phyloP scores from a whole-genome alignment of 2,329 filamentous ascomycete genomes.

The Penicillium sp. region DNA sequence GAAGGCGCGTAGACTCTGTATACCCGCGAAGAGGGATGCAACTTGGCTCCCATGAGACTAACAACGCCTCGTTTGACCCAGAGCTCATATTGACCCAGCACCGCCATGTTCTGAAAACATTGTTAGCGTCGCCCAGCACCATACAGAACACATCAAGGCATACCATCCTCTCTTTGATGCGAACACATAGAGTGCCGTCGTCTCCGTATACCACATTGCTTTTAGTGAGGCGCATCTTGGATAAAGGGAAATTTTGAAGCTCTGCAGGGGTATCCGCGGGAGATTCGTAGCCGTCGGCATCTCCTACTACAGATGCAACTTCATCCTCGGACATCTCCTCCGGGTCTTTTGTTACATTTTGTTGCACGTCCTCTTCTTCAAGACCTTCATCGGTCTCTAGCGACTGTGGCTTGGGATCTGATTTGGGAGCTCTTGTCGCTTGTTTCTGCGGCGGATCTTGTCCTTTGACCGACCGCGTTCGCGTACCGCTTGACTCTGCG shows the following conservation, averaged over 20 bases:
- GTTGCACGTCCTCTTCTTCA: constrained; percentile 8
- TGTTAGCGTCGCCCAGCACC: constrained; percentile 15
- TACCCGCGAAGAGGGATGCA: constrained; percentile 42
- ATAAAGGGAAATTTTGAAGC: constrained; percentile 37
- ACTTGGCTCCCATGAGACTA: constrained; percentile 54
- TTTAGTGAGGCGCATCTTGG: constrained; percentile 35
- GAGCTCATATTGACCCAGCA: constrained; percentile 53
- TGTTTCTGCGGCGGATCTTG: constrained; percentile 10
- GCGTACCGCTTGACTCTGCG: constrained; percentile 11
- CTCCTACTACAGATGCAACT: constrained; percentile 20
- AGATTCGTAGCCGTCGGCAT: constrained; percentile 31
- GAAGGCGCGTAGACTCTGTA: constrained; percentile 52
- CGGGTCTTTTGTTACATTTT: constrained; percentile 9
- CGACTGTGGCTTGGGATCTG: constrained; percentile 4
- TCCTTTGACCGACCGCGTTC: constrained; percentile 20
- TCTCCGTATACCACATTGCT: constrained; percentile 37
- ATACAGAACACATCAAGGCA: not conserved
- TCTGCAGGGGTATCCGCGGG: constrained; percentile 27
- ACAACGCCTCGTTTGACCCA: constrained; percentile 52
- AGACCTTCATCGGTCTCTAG: too few relatives aligned
- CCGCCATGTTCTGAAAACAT: constrained; percentile 40
- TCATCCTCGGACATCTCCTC: constrained; percentile 22
- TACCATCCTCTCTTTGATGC: constrained; percentile 39
- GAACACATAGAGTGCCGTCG: constrained; percentile 35
- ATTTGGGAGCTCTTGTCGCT: constrained; percentile 3